A percentile compares a stretch with the other conserved stretches of the same genome.
Conservation (phyloP, 192 early-diverging fungal genomes). For the Coemansia erecta region DNA sequence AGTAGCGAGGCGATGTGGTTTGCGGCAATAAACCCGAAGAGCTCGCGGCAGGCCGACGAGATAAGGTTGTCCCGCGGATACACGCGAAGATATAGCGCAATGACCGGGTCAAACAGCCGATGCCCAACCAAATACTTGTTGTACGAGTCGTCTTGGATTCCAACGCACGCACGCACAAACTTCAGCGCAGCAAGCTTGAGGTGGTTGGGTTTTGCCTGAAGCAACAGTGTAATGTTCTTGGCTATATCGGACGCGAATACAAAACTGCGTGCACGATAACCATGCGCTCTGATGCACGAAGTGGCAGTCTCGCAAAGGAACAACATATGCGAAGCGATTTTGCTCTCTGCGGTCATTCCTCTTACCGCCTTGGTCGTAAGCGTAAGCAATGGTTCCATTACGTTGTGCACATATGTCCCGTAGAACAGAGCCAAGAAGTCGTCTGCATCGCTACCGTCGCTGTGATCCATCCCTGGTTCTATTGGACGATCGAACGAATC, state of each 20-base stretch:
- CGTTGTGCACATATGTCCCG: slow-evolving; percentile 56
- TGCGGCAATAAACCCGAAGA: slow-evolving; percentile 78
- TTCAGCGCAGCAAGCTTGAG: slow-evolving; percentile 77
- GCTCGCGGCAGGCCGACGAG: slow-evolving; percentile 86
- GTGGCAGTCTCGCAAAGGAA: slow-evolving; percentile 75
- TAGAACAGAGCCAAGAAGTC: slow-evolving; percentile 83
- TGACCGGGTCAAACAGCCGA: slow-evolving; percentile 66
- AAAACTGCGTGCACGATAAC: slow-evolving; percentile 74
- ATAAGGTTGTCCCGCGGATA: slow-evolving; percentile 76
- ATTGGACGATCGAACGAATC: no score
- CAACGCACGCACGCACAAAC: slow-evolving; percentile 75
- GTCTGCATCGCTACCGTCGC: slow-evolving; percentile 61
- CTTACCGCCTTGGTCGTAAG: slow-evolving; percentile 44
- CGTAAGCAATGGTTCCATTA: slow-evolving; percentile 65
- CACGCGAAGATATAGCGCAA: slow-evolving; percentile 61
- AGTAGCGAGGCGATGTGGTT: slow-evolving; percentile 71
- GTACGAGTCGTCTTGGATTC: slow-evolving; percentile 81
- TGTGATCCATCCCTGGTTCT: no score
- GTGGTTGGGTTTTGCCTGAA: slow-evolving; percentile 65
- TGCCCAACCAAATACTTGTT: slow-evolving; percentile 72
- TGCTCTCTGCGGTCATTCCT: slow-evolving; percentile 9
- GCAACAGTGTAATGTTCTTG: slow-evolving; percentile 61
- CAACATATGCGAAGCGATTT: slow-evolving; percentile 6
- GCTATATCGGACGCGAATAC: slow-evolving; percentile 64
- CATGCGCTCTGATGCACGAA: slow-evolving; percentile 70